phyloP scores from a whole-genome alignment of 352 stramenopile species.

The Globisporangium viniferum region DNA sequence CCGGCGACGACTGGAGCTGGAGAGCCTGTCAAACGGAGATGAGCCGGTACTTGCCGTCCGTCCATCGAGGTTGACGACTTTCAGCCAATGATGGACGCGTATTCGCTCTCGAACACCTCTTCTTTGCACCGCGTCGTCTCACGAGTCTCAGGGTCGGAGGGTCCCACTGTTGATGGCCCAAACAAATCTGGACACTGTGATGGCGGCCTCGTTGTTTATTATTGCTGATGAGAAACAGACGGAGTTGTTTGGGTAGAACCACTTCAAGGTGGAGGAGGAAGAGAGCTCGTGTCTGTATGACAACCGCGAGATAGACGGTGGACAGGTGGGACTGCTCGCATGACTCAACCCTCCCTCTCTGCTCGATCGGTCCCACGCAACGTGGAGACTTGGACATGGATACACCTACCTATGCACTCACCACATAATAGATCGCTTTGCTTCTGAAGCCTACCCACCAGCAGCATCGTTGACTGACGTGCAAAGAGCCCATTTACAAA shows the following conservation, averaged over 20 bases:
- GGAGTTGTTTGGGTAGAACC: background rate
- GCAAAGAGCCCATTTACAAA: constrained; percentile 10
- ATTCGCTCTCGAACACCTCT: background rate
- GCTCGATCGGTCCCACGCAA: background rate
- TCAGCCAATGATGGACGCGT: background rate
- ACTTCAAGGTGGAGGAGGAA: background rate
- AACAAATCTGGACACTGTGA: background rate
- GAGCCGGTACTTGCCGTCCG: background rate
- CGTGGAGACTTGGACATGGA: constrained; percentile 11
- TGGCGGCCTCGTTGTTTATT: background rate
- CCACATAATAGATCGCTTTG: background rate
- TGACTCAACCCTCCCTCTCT: background rate
- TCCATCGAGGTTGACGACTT: background rate
- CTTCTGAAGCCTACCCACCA: too few species aligned
- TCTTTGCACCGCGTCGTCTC: too few species aligned
- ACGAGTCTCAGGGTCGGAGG: background rate
- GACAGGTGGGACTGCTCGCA: constrained; percentile 3
- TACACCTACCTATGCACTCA: background rate
- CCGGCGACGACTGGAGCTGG: background rate
- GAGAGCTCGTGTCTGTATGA: background rate
- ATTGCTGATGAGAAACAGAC: background rate
- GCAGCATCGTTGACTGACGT: too few species aligned
- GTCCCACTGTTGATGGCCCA: background rate
- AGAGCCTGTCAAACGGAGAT: background rate
- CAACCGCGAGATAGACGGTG: constrained; percentile 7